Evolutionary conservation across 73 alveolate genomes (phyloP).

Genomic region (Paramecium biaurelia): DNA sequence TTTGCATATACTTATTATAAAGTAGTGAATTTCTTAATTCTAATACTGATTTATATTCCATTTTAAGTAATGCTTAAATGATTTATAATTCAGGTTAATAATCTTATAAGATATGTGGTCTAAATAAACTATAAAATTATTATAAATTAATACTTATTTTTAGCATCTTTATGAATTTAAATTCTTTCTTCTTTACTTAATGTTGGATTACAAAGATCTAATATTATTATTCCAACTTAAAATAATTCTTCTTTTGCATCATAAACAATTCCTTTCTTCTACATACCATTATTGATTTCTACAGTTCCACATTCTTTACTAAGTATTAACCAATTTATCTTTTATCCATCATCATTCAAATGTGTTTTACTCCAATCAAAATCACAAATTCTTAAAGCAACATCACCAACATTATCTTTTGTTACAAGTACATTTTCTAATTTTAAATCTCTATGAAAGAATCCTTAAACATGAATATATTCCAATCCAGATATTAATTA

Average conservation of each 20-base stretch:
- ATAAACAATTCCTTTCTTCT: neutral
- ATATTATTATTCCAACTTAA: neutral
- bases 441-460: constrained; percentile 23
- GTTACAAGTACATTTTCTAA: constrained; percentile 1
- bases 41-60: neutral
- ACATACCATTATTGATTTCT: neutral
- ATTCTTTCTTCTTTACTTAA: neutral
- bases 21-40: neutral
- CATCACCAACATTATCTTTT: constrained; percentile 67
- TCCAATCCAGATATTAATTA: neutral
- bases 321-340: neutral
- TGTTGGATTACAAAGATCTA: neutral
- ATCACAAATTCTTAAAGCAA: constrained; percentile 88
- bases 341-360: constrained; percentile 55
- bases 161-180: neutral
- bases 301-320: neutral
- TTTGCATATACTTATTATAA: neutral
- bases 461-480: neutral
- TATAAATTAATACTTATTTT: neutral
- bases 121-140: neutral
- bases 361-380: constrained; percentile 86
- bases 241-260: neutral
- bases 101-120: neutral
- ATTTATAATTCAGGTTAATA: neutral
- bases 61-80: neutral